Evolutionary conservation across 371 early-diverging fungal species (phyloP).

Genomic region (Blakeslea trispora): DNA sequence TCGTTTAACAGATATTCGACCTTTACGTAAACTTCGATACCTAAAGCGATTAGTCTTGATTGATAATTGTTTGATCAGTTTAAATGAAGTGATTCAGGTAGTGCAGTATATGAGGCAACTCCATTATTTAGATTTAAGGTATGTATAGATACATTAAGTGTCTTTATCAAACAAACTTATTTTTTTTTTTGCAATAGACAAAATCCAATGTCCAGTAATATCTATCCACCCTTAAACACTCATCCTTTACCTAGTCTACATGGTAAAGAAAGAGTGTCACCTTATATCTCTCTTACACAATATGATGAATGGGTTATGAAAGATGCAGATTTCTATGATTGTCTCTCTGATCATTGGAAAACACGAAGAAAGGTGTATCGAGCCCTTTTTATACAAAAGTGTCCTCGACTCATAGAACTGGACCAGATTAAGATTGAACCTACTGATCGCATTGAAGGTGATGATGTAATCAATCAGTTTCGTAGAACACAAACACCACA

Average conservation of each 20-base stretch:
- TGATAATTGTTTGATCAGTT: conserved; percentile 50
- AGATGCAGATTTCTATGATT: conserved; percentile 37
- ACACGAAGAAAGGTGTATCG: conserved; percentile 47
- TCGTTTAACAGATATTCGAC: conserved; percentile 46
- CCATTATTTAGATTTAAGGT: conserved; percentile 52
- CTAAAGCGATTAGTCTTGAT: conserved; percentile 52
- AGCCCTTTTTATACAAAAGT: conserved; percentile 45
- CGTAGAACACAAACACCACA: neutral
- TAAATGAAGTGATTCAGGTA: conserved; percentile 34
- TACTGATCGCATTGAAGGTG: conserved; percentile 11
- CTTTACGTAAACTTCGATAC: conserved; percentile 46
- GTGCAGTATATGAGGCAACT: conserved; percentile 43
- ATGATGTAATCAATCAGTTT: conserved; percentile 9
- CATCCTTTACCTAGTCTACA: neutral
- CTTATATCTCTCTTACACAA: conserved; percentile 33
- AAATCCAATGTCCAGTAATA: conserved; percentile 34
- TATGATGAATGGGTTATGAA: conserved; percentile 47
- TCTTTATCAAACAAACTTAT: neutral
- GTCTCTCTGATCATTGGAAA: conserved; percentile 44
- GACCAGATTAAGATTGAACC: conserved; percentile 38
- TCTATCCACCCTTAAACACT: conserved; percentile 31
- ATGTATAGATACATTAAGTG: conserved; percentile 5
- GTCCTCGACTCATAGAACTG: conserved; percentile 42
- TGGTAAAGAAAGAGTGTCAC: conserved; percentile 18
- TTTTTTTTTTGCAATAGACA: conserved; percentile 11